Evolutionary conservation across 2,329 filamentous ascomycete genomes (phyloP).

Genomic region (Colletotrichum agaves): DNA sequence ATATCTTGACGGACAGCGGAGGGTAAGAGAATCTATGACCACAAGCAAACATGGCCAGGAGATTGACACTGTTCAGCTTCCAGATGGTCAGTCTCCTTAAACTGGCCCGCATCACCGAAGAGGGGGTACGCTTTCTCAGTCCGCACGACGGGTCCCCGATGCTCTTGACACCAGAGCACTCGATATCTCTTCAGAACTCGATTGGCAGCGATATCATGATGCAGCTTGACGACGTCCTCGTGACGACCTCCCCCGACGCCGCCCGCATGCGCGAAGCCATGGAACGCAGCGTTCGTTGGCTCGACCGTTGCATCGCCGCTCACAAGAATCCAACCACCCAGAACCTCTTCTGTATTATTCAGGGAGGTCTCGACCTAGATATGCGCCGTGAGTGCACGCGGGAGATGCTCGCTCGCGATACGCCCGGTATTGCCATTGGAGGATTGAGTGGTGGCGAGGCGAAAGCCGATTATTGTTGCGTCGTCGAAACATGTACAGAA

Average conservation of each 20-base stretch:
- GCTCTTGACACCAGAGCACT: slow-evolving; percentile 97
- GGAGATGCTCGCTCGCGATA: slow-evolving; percentile 90
- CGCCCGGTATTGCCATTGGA: slow-evolving; percentile 95
- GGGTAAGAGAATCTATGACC: slow-evolving; percentile 58
- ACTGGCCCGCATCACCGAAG: slow-evolving; percentile 92
- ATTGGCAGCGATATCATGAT: slow-evolving; percentile 99
- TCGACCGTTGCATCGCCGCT: slow-evolving; percentile 92
- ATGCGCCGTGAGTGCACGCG: slow-evolving; percentile 85
- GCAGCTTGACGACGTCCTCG: slow-evolving; percentile 98
- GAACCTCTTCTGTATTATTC: slow-evolving; percentile 98
- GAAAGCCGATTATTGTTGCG: slow-evolving; percentile 90
- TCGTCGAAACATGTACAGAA: slow-evolving; percentile 86
- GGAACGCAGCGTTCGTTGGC: slow-evolving; percentile 93
- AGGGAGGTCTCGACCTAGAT: slow-evolving; percentile 90
- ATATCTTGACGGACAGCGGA: slow-evolving; percentile 87
- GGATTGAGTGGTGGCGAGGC: slow-evolving; percentile 95
- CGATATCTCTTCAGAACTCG: slow-evolving; percentile 93
- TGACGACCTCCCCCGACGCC: slow-evolving; percentile 91
- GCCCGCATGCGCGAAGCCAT: slow-evolving; percentile 93
- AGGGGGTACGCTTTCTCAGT: slow-evolving; percentile 94
- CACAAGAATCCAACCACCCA: slow-evolving; percentile 86
- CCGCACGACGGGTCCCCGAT: slow-evolving; percentile 96
- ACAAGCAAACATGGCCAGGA: not conserved
- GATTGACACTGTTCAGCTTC: slow-evolving; percentile 69
- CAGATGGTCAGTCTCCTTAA: slow-evolving; percentile 98